Evolutionary conservation across 1,284 basidiomycete genomes (phyloP).

Genomic region (Meira nashicola): DNA sequence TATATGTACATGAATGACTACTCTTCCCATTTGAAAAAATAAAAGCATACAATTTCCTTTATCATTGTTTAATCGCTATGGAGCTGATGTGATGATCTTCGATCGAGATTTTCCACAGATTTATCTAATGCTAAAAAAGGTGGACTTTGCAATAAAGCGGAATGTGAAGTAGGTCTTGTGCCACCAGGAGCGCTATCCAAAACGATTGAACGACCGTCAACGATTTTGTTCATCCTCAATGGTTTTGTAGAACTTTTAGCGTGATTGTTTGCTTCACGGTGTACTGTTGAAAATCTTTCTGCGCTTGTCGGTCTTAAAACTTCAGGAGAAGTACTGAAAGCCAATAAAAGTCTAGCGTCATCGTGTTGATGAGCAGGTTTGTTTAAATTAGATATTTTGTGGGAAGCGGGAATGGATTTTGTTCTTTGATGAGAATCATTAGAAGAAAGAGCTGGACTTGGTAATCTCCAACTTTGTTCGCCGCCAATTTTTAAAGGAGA

Average conservation of each 20-base stretch:
- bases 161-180: neutral
- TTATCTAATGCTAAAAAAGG: conserved; percentile 6
- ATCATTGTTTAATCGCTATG: too few relatives aligned
- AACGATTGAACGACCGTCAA: neutral
- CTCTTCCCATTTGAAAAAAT: too few relatives aligned
- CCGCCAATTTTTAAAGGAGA: neutral
- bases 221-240: neutral
- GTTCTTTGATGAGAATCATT: neutral
- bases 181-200: neutral
- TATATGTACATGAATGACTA: too few relatives aligned
- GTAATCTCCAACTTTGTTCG: neutral
- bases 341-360: conserved; percentile 24
- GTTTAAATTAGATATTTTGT: neutral
- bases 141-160: neutral
- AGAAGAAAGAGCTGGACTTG: neutral
- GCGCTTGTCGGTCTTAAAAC: conserved; percentile 22
- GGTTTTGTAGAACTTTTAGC: neutral
- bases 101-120: neutral
- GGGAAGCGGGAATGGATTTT: neutral
- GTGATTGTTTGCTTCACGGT: conserved; percentile 5
- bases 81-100: too few relatives aligned
- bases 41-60: too few relatives aligned
- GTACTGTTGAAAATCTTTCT: too few relatives aligned
- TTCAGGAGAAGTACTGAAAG: conserved; percentile 34
- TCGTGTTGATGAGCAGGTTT: conserved; percentile 8